Conservation (phyloP, 2,329 filamentous ascomycete species). For the Aspergillus puulaauensis region DNA sequence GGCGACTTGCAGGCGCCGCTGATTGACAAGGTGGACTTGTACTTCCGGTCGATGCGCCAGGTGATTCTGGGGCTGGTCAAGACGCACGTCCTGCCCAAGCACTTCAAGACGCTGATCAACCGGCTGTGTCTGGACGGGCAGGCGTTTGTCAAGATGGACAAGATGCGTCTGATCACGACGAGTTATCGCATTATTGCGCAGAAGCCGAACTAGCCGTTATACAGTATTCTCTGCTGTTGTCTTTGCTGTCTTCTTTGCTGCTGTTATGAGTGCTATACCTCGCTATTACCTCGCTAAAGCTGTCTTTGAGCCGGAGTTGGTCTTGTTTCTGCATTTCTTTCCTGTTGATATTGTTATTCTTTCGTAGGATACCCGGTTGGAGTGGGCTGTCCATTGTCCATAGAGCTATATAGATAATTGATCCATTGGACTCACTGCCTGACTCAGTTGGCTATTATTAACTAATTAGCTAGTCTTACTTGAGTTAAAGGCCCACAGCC, state of each 20-base stretch:
- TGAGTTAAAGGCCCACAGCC: neutral
- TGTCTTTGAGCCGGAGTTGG: conserved; percentile 4
- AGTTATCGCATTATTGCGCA: conserved; percentile 55
- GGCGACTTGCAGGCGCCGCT: conserved; percentile 53
- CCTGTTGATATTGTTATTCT: neutral
- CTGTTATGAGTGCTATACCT: no score
- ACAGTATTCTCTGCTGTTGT: no score
- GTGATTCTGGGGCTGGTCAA: conserved; percentile 52
- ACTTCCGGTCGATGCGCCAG: conserved; percentile 53
- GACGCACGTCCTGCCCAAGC: conserved; percentile 47
- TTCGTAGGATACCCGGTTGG: conserved; percentile 12
- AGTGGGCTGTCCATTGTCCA: conserved; percentile 11
- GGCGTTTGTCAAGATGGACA: conserved; percentile 58
- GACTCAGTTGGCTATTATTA: no score
- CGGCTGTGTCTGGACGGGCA: conserved; percentile 54
- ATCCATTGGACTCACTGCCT: no score
- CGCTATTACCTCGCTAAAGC: no score
- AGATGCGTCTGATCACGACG: conserved; percentile 52
- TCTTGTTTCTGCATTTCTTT: neutral
- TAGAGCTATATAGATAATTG: conserved; percentile 3
- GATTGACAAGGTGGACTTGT: conserved; percentile 56
- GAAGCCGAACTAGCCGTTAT: conserved; percentile 35
- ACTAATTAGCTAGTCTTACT: no score
- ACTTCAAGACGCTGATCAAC: conserved; percentile 56
- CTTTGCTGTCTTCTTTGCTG: neutral